These are phyloP conservation scores for Thymus quinquecostatus DNA, from an alignment of 257 asterid genomes.

Conservation along the genomic window DNA sequence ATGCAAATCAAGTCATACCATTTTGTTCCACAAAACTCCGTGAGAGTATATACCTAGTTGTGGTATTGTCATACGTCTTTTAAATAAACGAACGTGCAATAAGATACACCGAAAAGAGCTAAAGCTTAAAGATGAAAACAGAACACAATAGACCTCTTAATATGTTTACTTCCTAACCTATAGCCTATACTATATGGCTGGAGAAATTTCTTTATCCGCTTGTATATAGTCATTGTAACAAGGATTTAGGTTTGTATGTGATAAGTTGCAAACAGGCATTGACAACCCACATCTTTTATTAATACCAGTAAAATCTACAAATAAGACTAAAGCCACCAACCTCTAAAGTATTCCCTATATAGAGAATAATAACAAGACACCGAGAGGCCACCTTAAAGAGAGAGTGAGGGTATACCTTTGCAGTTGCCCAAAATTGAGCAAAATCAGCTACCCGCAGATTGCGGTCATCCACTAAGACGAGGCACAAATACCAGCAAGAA, in stretches of 20 bases:
- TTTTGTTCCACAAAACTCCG: constrained; percentile 20
- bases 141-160: not conserved
- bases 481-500: constrained; percentile 97
- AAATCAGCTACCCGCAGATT: constrained; percentile 99
- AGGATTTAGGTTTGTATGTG: constrained; percentile 11
- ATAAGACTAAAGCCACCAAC: constrained; percentile 36
- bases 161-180: constrained; percentile 10
- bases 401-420: constrained; percentile 93
- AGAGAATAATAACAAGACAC: constrained; percentile 45
- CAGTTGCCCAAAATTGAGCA: constrained; percentile 99
- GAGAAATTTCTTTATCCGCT: not conserved
- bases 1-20: constrained; percentile 10
- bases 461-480: constrained; percentile 99
- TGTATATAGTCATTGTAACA: constrained; percentile 3
- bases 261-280: constrained; percentile 27
- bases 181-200: constrained; percentile 11
- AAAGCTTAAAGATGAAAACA: constrained; percentile 6
- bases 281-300: constrained; percentile 25
- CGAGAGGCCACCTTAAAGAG: constrained; percentile 55
- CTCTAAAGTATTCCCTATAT: constrained; percentile 42
- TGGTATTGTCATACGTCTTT: constrained; percentile 20
- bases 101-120: constrained; percentile 13
- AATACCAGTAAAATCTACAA: constrained; percentile 24
- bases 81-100: constrained; percentile 18
- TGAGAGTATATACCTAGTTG: constrained; percentile 12